Evolutionary conservation across 116 monocot species (phyloP), one percentile per base, ranked within the genome.

Genomic region (Iris pallida): DNA sequence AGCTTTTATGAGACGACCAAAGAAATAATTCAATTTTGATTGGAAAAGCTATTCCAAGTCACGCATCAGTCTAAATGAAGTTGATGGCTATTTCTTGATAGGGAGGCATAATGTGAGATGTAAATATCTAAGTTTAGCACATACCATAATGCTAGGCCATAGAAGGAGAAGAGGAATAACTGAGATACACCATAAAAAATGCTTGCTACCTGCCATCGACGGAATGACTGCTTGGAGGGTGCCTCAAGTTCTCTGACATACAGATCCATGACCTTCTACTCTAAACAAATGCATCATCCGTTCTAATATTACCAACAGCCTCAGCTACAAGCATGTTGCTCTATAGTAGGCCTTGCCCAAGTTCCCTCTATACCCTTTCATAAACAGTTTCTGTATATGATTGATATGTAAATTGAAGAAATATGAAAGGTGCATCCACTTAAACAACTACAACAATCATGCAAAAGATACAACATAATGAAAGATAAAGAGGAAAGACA

Each of bases 241-340:
- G 75, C 87, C 47, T 61, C 71, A 8, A 97, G 92, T 69, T 97
- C 90, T 11, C 74, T 75, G 1, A 79, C 70, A 63, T 92, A 97
- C 6, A 92, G 69, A 8, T 82, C 83, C 52, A 90, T 83, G 4
- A 97, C 88, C 63, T 92, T 97, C 52, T 89, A 69, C 65, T 97
- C 97, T 0, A 92, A 77, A 71, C 90, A 92, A 76, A 97, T 4
- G 97, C 92, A 0, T 92, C 92, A 14, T 92, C 92, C 5, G 97
- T 97, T 7, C 90, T 76, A 41, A 97, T 97, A 76, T 92, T 97
- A 72, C 90, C 79, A 42, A 97, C 92, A 0, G 97, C 92, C 80
- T 97, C 97, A 10, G 90, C 87, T 20, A 92, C 97, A 16, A 92
- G 73, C 92, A 90, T 92, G 74, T 92, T 97, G 7, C 97, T 69